These are phyloP conservation scores for Euphorbia celastroides DNA, from an alignment of 441 rosid genomes.

Conservation along the genomic window DNA sequence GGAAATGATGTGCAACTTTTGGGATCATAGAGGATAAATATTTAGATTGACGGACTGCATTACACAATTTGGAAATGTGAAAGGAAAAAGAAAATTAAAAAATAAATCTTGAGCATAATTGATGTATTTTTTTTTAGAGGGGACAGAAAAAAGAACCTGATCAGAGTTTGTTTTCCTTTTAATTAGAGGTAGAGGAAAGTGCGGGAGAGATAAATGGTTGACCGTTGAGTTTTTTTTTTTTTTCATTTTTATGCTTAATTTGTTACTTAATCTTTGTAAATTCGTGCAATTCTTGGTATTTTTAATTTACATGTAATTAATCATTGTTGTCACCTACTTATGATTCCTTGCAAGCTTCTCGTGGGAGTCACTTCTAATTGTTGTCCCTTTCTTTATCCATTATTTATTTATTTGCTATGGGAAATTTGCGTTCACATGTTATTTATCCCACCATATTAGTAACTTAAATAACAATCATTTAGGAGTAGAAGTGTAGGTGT, in stretches of 20 bases:
- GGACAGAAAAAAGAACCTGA: background rate
- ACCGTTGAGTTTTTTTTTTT: constrained; percentile 16
- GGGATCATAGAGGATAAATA: background rate
- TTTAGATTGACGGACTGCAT: too few relatives aligned
- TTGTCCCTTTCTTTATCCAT: too few relatives aligned
- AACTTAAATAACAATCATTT: too few relatives aligned
- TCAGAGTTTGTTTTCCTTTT: background rate
- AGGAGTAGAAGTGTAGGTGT: too few relatives aligned
- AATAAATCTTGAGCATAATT: background rate
- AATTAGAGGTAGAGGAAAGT: constrained; percentile 14
- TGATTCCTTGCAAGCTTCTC: too few relatives aligned
- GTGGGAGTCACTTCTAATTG: too few relatives aligned
- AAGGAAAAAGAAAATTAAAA: background rate
- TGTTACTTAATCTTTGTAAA: background rate
- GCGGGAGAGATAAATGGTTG: constrained; percentile 23
- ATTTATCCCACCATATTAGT: too few relatives aligned
- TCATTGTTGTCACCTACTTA: too few relatives aligned
- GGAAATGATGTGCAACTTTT: background rate
- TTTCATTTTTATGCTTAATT: background rate
- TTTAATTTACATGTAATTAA: too few relatives aligned
- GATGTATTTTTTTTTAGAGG: background rate
- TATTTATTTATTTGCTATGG: too few relatives aligned
- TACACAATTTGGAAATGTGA: background rate
- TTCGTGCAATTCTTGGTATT: too few relatives aligned
- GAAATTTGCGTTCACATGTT: too few relatives aligned